A percentile compares a stretch with the other conserved stretches of the same genome.
These are phyloP conservation scores for Solanum neorickii DNA, from an alignment of 257 asterid genomes.

Conservation along the genomic window DNA sequence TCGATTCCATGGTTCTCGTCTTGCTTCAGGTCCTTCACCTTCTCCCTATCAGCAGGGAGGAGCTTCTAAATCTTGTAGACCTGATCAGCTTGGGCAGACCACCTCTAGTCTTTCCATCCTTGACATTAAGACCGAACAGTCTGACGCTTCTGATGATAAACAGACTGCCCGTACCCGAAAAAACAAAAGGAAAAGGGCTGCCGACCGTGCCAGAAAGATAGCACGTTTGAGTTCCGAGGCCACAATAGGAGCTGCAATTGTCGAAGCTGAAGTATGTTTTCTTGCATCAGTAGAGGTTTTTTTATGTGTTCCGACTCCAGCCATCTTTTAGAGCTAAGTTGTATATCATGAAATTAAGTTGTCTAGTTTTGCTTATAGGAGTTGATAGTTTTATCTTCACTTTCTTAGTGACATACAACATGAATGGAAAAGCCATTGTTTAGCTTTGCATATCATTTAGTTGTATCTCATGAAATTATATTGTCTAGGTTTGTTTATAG, in stretches of 20 bases:
- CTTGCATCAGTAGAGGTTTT: conserved; percentile 26
- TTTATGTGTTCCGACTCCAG: conserved; percentile 20
- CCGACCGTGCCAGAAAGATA: conserved; percentile 41
- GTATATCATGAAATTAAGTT: neutral
- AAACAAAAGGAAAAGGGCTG: neutral
- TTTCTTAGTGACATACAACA: neutral
- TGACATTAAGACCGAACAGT: conserved; percentile 26
- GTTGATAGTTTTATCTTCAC: neutral
- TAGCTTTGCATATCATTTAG: neutral
- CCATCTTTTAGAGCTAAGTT: conserved; percentile 3
- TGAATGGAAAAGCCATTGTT: neutral
- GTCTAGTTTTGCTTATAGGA: neutral
- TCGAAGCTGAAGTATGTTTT: conserved; percentile 87
- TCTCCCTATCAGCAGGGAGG: conserved; percentile 62
- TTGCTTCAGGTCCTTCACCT: conserved; percentile 81
- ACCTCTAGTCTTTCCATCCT: neutral
- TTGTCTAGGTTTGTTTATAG: neutral
- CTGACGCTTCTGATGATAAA: conserved; percentile 23
- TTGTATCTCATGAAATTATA: neutral
- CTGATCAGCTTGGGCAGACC: conserved; percentile 36
- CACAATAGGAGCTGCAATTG: conserved; percentile 85
- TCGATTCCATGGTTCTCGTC: conserved; percentile 88
- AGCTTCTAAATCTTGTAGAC: neutral
- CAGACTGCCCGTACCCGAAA: neutral
- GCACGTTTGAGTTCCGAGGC: conserved; percentile 59